Base-by-base conservation (phyloP, 768 basidiomycete genomes). In the Clitopilus passeckerianus region DNA sequence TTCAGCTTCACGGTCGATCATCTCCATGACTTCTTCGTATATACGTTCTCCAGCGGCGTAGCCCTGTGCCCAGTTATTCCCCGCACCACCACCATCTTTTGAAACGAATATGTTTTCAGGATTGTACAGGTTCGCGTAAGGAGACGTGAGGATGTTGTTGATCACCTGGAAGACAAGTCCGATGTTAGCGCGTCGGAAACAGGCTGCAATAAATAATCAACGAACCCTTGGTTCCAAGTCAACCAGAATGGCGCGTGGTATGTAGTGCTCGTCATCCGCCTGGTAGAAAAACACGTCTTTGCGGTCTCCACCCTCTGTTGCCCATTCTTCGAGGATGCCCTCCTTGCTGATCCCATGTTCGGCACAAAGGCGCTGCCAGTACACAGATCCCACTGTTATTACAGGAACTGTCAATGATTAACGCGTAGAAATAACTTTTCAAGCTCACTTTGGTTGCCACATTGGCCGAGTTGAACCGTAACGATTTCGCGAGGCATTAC, bases 261-360 rank as follows among this genome's bases (percentile, higher is more conserved):
- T 95, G 73, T 98, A 99, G 67, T 97, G 95, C 71, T 98, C 97
- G 68, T 99, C 97, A 71, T 99, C 97, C n/a, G 97, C 97, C 72
- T 98, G 96, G 71, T 99, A 98, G 77, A 99, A 99, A 76, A 99
- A 99, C 24, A 97, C 96, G 75, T 99, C 97, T 70, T 98, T 99
- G 66, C 97, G 82, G 74, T 99, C 97, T 8, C 93, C 93, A 18
- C 91, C 92, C 66, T 95, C 94, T 1, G 89, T 91, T 6, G 95
- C 95, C 91, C 93, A 96, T 62, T 98, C 95, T 72, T 98, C 95
- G 53, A 98, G 86, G 60, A 93, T 93, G 27, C 97, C 97, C 65
- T 95, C 91, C 59, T 90, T 89, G 71, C 85, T 95, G 77, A 99
- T 98, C 16, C 97, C 97, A 73, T 99, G 97, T 75, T 99, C 97